Percentiles rank a stretch among this genome's conserved stretches.
Conservation (phyloP, 2,329 filamentous ascomycete genomes). For the Phoma herbarum region DNA sequence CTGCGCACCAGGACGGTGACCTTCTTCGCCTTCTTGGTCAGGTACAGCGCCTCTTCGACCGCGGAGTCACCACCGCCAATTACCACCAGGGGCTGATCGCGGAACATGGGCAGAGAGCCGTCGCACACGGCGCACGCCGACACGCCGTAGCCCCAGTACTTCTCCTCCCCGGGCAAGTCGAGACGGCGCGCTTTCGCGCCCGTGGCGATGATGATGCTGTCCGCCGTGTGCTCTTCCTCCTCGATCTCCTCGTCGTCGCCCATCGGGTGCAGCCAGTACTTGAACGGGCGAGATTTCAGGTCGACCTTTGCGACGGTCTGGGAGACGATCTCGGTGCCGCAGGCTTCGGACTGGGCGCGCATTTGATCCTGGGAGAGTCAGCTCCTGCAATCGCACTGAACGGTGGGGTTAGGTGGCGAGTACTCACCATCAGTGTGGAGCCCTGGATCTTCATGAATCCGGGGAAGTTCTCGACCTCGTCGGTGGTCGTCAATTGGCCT, state of each 20-base stretch:
- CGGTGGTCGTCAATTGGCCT: conserved; percentile 96
- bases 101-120: conserved; percentile 95
- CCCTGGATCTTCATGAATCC: conserved; percentile 94
- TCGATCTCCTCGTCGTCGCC: conserved; percentile 81
- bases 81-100: conserved; percentile 92
- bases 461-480: conserved; percentile 97
- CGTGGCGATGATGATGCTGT: conserved; percentile 92
- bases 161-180: conserved; percentile 85
- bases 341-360: conserved; percentile 88
- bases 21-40: conserved; percentile 96
- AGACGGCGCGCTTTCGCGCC: conserved; percentile 90
- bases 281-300: conserved; percentile 83
- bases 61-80: conserved; percentile 97
- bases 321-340: conserved; percentile 90
- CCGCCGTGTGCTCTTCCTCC: conserved; percentile 80
- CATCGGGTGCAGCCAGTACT: conserved; percentile 76
- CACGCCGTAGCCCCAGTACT: conserved; percentile 97
- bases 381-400: neutral
- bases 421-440: conserved; percentile 78
- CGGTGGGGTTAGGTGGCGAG: neutral
- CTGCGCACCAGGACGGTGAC: conserved; percentile 92
- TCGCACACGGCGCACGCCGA: conserved; percentile 98
- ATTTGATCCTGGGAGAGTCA: conserved; percentile 73
- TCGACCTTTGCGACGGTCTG: conserved; percentile 93
- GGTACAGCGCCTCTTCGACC: conserved; percentile 95